phyloP scores from a whole-genome alignment of 768 basidiomycete genomes.

The Lentinula lateritia region DNA sequence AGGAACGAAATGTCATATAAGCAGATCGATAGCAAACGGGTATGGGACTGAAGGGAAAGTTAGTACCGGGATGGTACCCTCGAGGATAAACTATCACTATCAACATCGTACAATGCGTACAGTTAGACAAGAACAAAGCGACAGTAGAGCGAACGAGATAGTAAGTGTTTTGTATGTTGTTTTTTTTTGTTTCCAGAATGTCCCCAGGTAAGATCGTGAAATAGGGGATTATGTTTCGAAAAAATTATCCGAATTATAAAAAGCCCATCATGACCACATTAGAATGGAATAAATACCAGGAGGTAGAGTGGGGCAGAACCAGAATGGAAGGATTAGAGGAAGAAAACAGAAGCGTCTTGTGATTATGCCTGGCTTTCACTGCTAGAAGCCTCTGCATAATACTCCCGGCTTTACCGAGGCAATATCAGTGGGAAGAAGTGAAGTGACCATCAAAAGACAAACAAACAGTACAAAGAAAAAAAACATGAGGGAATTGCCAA shows the following conservation, averaged over 20 bases:
- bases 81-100: slow-evolving; percentile 14
- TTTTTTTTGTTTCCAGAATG: slow-evolving; percentile 13
- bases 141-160: slow-evolving; percentile 15
- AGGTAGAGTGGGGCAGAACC: background rate
- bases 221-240: slow-evolving; percentile 1
- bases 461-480: background rate
- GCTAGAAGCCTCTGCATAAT: background rate
- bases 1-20: no score
- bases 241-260: background rate
- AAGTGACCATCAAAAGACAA: background rate
- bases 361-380: background rate
- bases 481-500: slow-evolving; percentile 1
- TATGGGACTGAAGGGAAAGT: slow-evolving; percentile 12
- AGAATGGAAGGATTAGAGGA: background rate
- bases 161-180: slow-evolving; percentile 3
- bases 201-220: slow-evolving; percentile 11
- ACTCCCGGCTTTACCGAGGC: background rate
- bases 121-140: slow-evolving; percentile 10
- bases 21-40: background rate
- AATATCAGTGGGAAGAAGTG: background rate
- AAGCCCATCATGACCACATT: background rate
- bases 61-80: slow-evolving; percentile 11
- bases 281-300: slow-evolving; percentile 7
- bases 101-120: slow-evolving; percentile 14
- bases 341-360: background rate